Evolutionary conservation across 106 monocot genomes (phyloP).

Genomic region (Iris macrosiphon): DNA sequence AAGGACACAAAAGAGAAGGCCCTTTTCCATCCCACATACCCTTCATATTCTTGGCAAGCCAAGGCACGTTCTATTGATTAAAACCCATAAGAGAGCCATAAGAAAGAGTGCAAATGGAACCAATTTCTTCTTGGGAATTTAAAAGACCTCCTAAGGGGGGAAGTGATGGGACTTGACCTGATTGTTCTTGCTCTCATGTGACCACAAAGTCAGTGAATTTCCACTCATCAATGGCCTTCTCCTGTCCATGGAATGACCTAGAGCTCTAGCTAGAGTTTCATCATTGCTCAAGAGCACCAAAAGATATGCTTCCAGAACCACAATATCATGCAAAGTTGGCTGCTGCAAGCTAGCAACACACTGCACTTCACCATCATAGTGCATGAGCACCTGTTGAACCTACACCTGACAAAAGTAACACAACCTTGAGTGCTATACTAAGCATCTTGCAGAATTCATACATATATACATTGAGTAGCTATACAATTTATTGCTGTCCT

Average conservation of each 20-base stretch:
- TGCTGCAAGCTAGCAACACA: background rate
- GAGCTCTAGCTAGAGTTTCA: background rate
- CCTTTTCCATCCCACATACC: background rate
- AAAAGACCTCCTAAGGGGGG: background rate
- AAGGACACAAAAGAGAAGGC: background rate
- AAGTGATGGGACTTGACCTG: slow-evolving; percentile 2
- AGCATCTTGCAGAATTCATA: too few species aligned
- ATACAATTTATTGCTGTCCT: too few species aligned
- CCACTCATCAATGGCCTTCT: slow-evolving; percentile 3
- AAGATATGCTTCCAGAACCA: slow-evolving; percentile 9
- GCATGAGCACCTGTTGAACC: too few species aligned
- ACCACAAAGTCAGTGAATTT: background rate
- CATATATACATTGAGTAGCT: too few species aligned
- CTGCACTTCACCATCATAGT: too few species aligned
- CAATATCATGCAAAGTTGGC: background rate
- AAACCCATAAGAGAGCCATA: too few species aligned
- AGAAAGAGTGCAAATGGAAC: too few species aligned
- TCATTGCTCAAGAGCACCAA: slow-evolving; percentile 6
- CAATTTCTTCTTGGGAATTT: background rate
- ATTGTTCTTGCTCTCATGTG: background rate
- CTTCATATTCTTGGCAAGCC: background rate
- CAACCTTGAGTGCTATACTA: too few species aligned
- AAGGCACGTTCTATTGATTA: too few species aligned
- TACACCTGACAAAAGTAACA: too few species aligned
- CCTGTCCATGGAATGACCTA: background rate